phyloP scores from a whole-genome alignment of 2,329 filamentous ascomycete genomes.

The Fusarium mundagurra region DNA sequence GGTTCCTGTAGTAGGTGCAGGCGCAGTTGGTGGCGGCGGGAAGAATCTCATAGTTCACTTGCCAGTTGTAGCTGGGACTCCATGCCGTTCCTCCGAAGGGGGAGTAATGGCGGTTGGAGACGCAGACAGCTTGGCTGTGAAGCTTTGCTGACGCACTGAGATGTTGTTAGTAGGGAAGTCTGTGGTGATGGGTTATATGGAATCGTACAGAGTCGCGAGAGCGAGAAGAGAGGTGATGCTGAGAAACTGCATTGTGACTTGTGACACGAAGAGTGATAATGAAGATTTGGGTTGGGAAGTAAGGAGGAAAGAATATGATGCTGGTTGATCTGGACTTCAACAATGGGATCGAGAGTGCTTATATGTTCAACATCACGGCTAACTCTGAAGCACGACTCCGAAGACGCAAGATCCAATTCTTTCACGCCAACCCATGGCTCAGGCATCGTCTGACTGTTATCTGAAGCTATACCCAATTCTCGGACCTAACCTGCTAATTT shows the following conservation, averaged over 20 bases:
- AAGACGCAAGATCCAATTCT: too few relatives aligned
- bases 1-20: constrained; percentile 8
- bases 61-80: constrained; percentile 25
- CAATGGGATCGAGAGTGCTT: accelerated
- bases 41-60: constrained; percentile 19
- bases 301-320: accelerated
- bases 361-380: neutral
- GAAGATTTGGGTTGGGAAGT: accelerated
- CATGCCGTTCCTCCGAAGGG: neutral
- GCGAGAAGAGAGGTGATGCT: neutral
- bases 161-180: neutral
- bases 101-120: neutral
- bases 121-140: constrained; percentile 24
- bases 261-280: too few relatives aligned
- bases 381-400: neutral
- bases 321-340: accelerated
- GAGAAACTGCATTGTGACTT: neutral
- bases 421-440: accelerated
- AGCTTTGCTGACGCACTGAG: constrained; percentile 2
- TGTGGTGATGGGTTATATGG: too few relatives aligned
- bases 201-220: neutral
- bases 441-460: neutral
- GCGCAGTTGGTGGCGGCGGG: constrained; percentile 19
- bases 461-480: neutral
- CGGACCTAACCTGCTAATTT: neutral